These are phyloP conservation scores for Kuraishia molischiana DNA, from an alignment of 805 yeast genomes.

Conservation along the genomic window DNA sequence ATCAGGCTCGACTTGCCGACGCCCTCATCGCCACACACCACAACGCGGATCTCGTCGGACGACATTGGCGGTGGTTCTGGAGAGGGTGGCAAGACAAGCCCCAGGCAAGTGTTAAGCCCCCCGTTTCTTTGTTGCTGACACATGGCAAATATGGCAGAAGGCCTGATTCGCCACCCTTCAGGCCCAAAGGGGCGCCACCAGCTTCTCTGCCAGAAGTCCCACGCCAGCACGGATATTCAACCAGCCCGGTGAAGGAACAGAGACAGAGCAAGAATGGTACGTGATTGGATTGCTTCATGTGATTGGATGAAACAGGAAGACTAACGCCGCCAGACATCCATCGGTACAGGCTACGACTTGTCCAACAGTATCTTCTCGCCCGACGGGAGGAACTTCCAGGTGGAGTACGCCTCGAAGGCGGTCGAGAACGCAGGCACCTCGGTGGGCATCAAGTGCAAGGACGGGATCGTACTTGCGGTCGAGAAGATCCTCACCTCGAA, in stretches of 20 bases:
- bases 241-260: too few relatives aligned
- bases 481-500: constrained; percentile 86
- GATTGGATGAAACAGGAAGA: too few relatives aligned
- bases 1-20: constrained; percentile 80
- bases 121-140: too few relatives aligned
- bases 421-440: constrained; percentile 97
- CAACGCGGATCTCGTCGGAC: constrained; percentile 60
- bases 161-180: too few relatives aligned
- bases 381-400: constrained; percentile 94
- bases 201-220: too few relatives aligned
- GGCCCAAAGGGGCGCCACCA: too few relatives aligned
- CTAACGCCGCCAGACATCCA: constrained; percentile 47
- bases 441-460: constrained; percentile 83
- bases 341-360: constrained; percentile 98
- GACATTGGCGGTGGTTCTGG: constrained; percentile 1
- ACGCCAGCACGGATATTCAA: too few relatives aligned
- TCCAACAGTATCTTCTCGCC: constrained; percentile 93
- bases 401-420: constrained; percentile 95
- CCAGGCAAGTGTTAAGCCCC: too few relatives aligned
- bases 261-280: too few relatives aligned
- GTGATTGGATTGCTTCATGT: too few relatives aligned
- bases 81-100: too few relatives aligned
- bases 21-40: constrained; percentile 90
- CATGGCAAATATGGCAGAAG: too few relatives aligned
- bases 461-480: constrained; percentile 96